These are phyloP conservation scores for Chlamydomonas sp. DNA, from an alignment of 139 green algal species.

Conservation along the genomic window DNA sequence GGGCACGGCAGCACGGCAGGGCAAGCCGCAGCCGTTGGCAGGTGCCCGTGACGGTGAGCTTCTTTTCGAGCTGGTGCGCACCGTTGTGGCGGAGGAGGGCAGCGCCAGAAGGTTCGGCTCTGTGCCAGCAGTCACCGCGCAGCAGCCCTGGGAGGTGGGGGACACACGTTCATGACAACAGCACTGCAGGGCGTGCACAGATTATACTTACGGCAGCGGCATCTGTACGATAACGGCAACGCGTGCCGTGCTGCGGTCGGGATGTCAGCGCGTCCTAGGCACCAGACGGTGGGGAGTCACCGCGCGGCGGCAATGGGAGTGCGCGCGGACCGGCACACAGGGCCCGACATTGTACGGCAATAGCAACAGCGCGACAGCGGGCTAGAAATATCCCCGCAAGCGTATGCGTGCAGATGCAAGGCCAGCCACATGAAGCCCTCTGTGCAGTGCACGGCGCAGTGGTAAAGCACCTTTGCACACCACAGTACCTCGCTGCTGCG, in stretches of 20 bases:
- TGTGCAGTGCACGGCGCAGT: background rate
- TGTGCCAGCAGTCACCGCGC: slow-evolving; percentile 64
- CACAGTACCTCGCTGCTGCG: too few species aligned
- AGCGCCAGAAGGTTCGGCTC: slow-evolving; percentile 76
- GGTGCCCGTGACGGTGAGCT: background rate
- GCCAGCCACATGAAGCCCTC: too few species aligned
- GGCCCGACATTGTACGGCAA: background rate
- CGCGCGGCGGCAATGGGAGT: background rate
- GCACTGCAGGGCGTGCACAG: background rate
- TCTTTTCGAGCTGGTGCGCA: background rate
- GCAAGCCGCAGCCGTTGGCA: too few species aligned
- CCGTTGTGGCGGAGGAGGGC: slow-evolving; percentile 50
- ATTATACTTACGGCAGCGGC: background rate
- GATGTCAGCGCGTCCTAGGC: too few species aligned
- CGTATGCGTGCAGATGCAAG: background rate
- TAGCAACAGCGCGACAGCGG: background rate
- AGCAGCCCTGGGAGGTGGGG: slow-evolving; percentile 50
- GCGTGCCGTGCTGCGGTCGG: background rate
- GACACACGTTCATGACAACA: background rate
- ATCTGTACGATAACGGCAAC: background rate
- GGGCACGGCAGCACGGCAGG: background rate
- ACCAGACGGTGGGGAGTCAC: too few species aligned
- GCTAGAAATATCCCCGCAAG: background rate
- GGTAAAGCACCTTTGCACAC: background rate
- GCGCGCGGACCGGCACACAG: background rate